These are phyloP conservation scores for Mucor lusitanicus DNA, from an alignment of 371 early-diverging fungal species.

Conservation along the genomic window DNA sequence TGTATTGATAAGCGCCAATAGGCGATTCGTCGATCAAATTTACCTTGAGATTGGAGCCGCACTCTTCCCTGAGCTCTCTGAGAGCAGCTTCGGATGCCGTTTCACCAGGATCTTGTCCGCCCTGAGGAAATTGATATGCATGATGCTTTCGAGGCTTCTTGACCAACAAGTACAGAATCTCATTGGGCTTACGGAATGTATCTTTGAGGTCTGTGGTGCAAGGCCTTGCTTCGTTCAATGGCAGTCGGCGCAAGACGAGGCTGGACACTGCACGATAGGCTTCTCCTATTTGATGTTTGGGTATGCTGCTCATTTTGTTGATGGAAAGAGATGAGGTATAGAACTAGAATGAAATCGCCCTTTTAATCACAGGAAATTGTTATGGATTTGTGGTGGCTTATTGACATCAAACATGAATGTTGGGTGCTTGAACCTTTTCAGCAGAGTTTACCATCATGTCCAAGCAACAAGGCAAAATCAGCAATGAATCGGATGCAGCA, in stretches of 20 bases:
- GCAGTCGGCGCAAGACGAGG: slow-evolving; percentile 18
- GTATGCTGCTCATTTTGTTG: slow-evolving; percentile 7
- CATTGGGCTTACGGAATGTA: slow-evolving; percentile 14
- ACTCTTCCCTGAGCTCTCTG: slow-evolving; percentile 69
- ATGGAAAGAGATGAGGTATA: neutral
- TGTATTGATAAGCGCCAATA: slow-evolving; percentile 63
- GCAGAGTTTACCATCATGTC: neutral
- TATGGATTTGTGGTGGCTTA: neutral
- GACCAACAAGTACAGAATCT: slow-evolving; percentile 71
- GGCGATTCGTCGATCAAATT: slow-evolving; percentile 76
- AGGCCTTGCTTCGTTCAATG: neutral
- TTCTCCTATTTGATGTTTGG: neutral
- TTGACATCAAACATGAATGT: neutral
- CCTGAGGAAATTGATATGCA: slow-evolving; percentile 82
- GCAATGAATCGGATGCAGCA: neutral
- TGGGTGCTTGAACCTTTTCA: neutral
- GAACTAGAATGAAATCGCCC: neutral
- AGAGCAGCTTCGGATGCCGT: slow-evolving; percentile 74
- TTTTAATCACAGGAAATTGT: neutral
- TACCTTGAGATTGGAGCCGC: slow-evolving; percentile 73
- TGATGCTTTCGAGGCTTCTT: slow-evolving; percentile 60
- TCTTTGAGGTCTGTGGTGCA: neutral
- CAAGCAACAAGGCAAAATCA: neutral
- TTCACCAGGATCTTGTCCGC: slow-evolving; percentile 64
- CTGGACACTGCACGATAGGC: slow-evolving; percentile 24